These are phyloP conservation scores for Eucalyptus sideroxylon DNA, from an alignment of 345 rosid genomes.

Conservation along the genomic window DNA sequence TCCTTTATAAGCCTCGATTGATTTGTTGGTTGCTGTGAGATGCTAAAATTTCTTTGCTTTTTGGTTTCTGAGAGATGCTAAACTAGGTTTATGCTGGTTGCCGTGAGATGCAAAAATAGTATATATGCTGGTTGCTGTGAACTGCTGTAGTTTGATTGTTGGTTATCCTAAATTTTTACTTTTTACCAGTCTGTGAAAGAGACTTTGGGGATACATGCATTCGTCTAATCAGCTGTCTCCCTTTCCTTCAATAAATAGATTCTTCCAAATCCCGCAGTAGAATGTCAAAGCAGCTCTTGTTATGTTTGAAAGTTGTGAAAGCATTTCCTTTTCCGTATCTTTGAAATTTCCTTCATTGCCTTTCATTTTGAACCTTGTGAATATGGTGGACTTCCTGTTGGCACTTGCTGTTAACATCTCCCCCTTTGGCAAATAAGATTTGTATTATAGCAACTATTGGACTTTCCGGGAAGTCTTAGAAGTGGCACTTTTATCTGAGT, in stretches of 20 bases:
- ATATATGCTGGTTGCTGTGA: not conserved
- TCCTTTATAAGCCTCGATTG: not conserved
- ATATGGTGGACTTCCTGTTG: not conserved
- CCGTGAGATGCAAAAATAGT: not conserved
- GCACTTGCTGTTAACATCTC: not conserved
- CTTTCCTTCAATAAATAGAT: not conserved
- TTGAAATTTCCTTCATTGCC: not conserved
- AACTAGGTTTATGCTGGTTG: not conserved
- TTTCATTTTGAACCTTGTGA: not conserved
- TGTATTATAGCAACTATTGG: not conserved
- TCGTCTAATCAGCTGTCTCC: not conserved
- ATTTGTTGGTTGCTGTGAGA: not conserved
- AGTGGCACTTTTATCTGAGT: not conserved
- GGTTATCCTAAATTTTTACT: not conserved
- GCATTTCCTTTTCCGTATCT: not conserved
- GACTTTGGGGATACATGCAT: not conserved
- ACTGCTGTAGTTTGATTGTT: not conserved
- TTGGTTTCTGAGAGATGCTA: not conserved
- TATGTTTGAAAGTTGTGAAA: not conserved
- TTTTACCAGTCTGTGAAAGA: not conserved
- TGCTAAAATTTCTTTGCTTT: not conserved
- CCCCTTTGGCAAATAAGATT: not conserved
- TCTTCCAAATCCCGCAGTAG: not conserved
- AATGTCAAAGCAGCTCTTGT: not conserved
- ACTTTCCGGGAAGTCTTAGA: not conserved